phyloP scores from a whole-genome alignment of 768 basidiomycete genomes.

The Mycena olivaceomarginata region DNA sequence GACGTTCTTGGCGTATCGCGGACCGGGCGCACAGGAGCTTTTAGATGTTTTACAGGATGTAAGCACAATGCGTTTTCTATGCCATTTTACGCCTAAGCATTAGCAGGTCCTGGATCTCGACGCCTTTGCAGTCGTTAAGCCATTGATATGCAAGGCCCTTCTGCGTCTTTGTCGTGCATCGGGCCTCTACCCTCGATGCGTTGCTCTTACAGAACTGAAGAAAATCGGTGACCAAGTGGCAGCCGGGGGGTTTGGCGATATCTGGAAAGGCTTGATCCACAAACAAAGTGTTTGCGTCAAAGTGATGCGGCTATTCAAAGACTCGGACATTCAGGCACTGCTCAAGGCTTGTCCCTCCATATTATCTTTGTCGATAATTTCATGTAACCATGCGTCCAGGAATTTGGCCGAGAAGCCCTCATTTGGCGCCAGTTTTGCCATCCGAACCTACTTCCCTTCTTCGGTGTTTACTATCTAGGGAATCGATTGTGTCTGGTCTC shows the following conservation, averaged over 20 bases:
- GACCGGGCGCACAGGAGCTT: not conserved
- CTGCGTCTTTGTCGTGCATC: constrained; percentile 34
- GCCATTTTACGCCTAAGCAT: not conserved
- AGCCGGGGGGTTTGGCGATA: constrained; percentile 38
- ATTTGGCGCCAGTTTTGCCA: constrained; percentile 46
- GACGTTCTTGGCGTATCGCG: constrained; percentile 6
- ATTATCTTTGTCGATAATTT: no score
- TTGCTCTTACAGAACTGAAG: constrained; percentile 22
- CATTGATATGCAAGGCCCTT: constrained; percentile 21
- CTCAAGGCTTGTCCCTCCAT: constrained; percentile 3
- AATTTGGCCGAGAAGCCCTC: constrained; percentile 43
- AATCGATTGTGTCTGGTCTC: constrained; percentile 47
- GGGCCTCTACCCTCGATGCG: constrained; percentile 31
- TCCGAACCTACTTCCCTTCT: constrained; percentile 48
- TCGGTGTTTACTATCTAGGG: constrained; percentile 45
- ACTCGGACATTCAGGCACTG: constrained; percentile 18
- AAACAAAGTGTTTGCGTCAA: constrained; percentile 41
- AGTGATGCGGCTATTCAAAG: constrained; percentile 32
- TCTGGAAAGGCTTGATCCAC: constrained; percentile 34
- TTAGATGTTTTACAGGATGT: constrained; percentile 40
- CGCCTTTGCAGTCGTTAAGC: not conserved
- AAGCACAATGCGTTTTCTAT: not conserved
- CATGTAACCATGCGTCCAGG: not conserved
- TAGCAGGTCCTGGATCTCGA: constrained; percentile 27
- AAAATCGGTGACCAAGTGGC: constrained; percentile 35